A percentile compares a stretch with the other conserved stretches of the same genome.
Conservation (phyloP, 2,329 filamentous ascomycete genomes). For the Chalaropsis ovoidea region DNA sequence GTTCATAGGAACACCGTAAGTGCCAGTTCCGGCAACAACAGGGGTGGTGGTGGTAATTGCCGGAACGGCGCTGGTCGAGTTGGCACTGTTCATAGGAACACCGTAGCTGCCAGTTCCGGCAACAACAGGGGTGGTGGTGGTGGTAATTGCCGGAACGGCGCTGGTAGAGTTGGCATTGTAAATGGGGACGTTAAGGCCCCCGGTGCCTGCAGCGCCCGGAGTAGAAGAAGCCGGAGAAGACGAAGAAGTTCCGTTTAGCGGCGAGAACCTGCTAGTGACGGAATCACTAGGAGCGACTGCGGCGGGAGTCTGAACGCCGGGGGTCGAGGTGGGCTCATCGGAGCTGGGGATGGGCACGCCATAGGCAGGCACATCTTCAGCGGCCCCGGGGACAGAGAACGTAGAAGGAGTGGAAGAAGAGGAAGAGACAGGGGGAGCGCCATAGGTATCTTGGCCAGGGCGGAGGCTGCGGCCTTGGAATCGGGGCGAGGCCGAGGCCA, state of each 20-base stretch:
- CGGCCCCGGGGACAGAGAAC: neutral
- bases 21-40: slow-evolving; percentile 28
- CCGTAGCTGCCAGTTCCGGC: slow-evolving; percentile 26
- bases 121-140: slow-evolving; percentile 30
- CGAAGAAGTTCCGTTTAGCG: slow-evolving; percentile 5
- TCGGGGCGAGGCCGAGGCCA: slow-evolving; percentile 22
- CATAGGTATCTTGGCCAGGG: slow-evolving; percentile 5
- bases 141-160: slow-evolving; percentile 12
- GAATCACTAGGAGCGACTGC: neutral
- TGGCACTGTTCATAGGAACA: slow-evolving; percentile 7
- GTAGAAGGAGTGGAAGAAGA: neutral
- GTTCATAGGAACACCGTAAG: slow-evolving; percentile 5
- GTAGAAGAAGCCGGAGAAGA: slow-evolving; percentile 2
- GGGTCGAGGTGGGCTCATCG: slow-evolving; percentile 7
- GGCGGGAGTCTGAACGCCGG: slow-evolving; percentile 4
- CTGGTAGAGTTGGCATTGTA: neutral
- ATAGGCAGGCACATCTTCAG: neutral
- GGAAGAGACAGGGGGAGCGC: neutral
- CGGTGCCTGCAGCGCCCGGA: neutral
- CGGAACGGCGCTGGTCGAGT: slow-evolving; percentile 7
- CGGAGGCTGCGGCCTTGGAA: slow-evolving; percentile 22
- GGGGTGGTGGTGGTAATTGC: slow-evolving; percentile 33
- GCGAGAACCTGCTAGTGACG: slow-evolving; percentile 1
- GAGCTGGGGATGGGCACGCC: neutral
- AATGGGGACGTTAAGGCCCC: neutral